Percentiles rank a stretch among this genome's conserved stretches.
These are phyloP conservation scores for Prunus kanzakura DNA, from an alignment of 306 rosid genomes.

Conservation along the genomic window DNA sequence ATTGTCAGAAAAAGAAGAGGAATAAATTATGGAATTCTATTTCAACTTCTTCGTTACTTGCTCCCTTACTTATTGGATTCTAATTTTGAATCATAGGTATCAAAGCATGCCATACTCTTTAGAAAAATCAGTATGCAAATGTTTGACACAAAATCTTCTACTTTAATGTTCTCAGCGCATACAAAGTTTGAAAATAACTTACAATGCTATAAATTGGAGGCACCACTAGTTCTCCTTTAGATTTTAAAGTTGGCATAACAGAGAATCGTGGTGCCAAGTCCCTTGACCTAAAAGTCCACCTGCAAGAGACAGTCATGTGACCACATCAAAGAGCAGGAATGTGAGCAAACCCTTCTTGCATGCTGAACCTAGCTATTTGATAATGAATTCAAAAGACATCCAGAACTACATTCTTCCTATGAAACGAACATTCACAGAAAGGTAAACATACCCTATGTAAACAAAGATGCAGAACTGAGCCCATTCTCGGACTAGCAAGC, in stretches of 20 bases:
- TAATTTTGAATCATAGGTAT: background rate
- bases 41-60: background rate
- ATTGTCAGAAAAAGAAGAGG: constrained; percentile 12
- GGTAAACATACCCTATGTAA: constrained; percentile 77
- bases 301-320: constrained; percentile 32
- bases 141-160: background rate
- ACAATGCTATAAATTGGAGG: constrained; percentile 87
- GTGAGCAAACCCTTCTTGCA: background rate
- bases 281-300: constrained; percentile 95
- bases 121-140: background rate
- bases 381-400: background rate
- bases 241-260: constrained; percentile 67
- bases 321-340: background rate
- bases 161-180: background rate
- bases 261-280: constrained; percentile 84
- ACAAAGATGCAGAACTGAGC: constrained; percentile 79
- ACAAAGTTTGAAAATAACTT: constrained; percentile 20
- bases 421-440: background rate
- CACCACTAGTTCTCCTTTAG: constrained; percentile 49
- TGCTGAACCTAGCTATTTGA: background rate
- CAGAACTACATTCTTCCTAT: background rate
- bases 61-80: background rate
- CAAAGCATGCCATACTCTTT: background rate
- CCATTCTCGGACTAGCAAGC: constrained; percentile 83
- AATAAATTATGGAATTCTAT: background rate